A percentile compares a stretch with the other conserved stretches of the same genome.
Conservation (phyloP, 306 rosid species). For the Cyclanthera cordifolia region DNA sequence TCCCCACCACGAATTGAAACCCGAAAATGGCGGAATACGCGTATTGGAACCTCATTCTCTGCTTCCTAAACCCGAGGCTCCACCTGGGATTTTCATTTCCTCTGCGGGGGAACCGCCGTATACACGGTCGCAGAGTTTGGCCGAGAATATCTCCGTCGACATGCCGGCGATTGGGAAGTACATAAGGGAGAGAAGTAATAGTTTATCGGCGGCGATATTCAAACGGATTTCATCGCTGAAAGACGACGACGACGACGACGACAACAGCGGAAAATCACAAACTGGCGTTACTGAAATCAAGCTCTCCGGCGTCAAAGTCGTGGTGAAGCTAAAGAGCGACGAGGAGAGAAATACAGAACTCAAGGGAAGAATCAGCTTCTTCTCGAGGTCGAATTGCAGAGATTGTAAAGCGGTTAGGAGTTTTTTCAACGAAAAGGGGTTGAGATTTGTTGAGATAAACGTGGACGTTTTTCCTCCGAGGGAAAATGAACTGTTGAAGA, state of each 20-base stretch:
- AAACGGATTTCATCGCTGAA: constrained; percentile 47
- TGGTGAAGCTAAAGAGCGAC: constrained; percentile 33
- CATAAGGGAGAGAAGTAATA: constrained; percentile 48
- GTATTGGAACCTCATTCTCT: constrained; percentile 38
- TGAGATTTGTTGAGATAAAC: constrained; percentile 70
- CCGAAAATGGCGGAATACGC: not conserved
- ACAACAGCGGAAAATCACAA: not conserved
- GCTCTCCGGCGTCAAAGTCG: constrained; percentile 56
- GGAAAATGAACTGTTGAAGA: constrained; percentile 48
- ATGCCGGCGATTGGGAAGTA: constrained; percentile 57
- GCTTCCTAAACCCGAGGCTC: constrained; percentile 63
- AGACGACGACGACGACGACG: constrained; percentile 3
- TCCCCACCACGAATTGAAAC: not conserved
- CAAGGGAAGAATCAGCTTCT: constrained; percentile 76
- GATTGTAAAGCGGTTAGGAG: constrained; percentile 77
- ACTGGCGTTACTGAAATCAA: constrained; percentile 44
- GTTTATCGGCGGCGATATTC: constrained; percentile 40
- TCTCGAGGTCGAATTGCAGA: constrained; percentile 68
- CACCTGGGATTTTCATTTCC: constrained; percentile 27
- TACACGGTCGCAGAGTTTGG: constrained; percentile 7
- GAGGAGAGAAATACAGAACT: constrained; percentile 13
- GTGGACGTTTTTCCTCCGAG: constrained; percentile 62
- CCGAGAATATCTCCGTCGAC: constrained; percentile 17
- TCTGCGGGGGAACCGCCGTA: not conserved
- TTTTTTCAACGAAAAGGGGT: constrained; percentile 48